phyloP scores from a whole-genome alignment of 75 land plant genomes.

The Sequoia sempervirens region DNA sequence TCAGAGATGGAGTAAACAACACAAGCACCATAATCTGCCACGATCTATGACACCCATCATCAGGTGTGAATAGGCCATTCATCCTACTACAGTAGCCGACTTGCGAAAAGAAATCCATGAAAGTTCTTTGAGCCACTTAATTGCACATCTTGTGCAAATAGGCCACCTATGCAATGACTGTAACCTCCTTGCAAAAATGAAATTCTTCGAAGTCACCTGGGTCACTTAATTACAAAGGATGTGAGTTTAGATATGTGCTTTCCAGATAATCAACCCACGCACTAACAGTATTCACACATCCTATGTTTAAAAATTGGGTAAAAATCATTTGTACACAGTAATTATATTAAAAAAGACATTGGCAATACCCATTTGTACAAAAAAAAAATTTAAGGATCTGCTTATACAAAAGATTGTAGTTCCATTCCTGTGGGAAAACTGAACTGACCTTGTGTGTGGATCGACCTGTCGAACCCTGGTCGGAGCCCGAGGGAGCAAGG shows the following conservation, averaged over 20 bases:
- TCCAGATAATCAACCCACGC: too few relatives aligned
- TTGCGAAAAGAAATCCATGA: background rate
- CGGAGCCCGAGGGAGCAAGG: conserved; percentile 13
- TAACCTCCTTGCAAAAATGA: too few relatives aligned
- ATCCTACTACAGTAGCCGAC: background rate
- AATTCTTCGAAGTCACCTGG: too few relatives aligned
- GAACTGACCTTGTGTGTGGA: conserved; percentile 46
- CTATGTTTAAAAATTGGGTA: background rate
- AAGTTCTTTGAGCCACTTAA: background rate
- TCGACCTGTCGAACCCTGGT: conserved; percentile 53
- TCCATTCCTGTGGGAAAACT: background rate
- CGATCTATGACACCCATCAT: background rate
- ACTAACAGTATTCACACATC: too few relatives aligned
- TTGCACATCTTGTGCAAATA: too few relatives aligned
- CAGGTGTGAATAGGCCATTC: background rate
- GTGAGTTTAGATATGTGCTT: background rate
- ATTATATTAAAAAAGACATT: background rate
- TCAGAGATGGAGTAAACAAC: background rate
- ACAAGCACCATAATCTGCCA: background rate
- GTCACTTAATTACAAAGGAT: too few relatives aligned
- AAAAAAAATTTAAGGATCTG: too few relatives aligned
- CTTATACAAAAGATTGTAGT: background rate
- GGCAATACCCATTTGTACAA: background rate
- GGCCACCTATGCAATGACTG: too few relatives aligned
- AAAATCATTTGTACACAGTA: background rate